A percentile compares a stretch with the other conserved stretches of the same genome.
These are phyloP conservation scores for Dendrobium catenatum DNA, from an alignment of 106 monocot genomes.

Conservation along the genomic window DNA sequence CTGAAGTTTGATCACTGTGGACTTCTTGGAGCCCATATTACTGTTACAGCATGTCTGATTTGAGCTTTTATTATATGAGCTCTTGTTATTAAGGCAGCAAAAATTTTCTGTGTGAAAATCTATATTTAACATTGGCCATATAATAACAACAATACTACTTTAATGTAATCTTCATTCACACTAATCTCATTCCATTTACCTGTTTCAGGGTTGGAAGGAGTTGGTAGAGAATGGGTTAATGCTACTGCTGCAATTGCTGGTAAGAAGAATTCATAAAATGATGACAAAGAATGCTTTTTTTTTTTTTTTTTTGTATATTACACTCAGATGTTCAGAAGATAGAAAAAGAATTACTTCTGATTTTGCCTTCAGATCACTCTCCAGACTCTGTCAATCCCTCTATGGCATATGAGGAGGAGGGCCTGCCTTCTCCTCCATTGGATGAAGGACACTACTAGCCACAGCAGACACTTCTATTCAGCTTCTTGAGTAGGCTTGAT, in stretches of 20 bases:
- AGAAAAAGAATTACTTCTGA: not conserved
- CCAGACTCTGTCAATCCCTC: constrained; percentile 49
- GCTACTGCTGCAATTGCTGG: constrained; percentile 15
- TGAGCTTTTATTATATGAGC: too few species aligned
- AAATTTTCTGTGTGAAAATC: not conserved
- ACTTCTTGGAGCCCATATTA: not conserved
- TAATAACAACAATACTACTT: not conserved
- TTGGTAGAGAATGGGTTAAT: constrained; percentile 74
- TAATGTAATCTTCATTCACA: not conserved
- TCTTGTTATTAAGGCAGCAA: not conserved
- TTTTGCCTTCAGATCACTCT: constrained; percentile 31
- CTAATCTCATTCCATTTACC: not conserved
- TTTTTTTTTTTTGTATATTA: too few species aligned
- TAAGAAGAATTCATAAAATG: constrained; percentile 1
- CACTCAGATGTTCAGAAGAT: not conserved
- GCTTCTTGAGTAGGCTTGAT: constrained; percentile 47
- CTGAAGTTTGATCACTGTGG: not conserved
- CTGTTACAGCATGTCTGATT: too few species aligned
- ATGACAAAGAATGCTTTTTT: not conserved
- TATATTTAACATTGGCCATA: not conserved
- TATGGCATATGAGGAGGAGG: constrained; percentile 39
- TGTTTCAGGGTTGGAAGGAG: constrained; percentile 66
- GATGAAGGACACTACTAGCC: constrained; percentile 62
- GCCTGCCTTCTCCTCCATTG: constrained; percentile 81
- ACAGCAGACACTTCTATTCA: constrained; percentile 55